Evolutionary conservation across 495 filamentous ascomycete species (phyloP).

Genomic region (Xylaria cubensis): DNA sequence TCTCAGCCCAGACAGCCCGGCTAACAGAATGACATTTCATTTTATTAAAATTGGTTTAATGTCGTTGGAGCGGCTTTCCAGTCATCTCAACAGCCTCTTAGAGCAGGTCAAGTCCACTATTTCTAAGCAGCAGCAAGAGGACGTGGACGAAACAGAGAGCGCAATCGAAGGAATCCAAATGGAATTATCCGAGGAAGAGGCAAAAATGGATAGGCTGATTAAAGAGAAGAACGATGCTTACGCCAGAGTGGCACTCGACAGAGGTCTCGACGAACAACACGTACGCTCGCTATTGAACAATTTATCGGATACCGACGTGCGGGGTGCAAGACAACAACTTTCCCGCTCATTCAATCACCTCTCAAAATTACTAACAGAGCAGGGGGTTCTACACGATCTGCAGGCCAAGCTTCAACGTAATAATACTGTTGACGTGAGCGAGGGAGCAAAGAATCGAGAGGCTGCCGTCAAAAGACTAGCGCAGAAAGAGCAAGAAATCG

Average conservation of each 20-base stretch:
- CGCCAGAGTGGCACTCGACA: background rate
- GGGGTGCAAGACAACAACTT: background rate
- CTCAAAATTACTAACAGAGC: conserved; percentile 12
- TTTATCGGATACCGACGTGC: background rate
- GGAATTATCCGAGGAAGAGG: background rate
- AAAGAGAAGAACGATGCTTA: conserved; percentile 4
- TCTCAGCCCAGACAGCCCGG: background rate
- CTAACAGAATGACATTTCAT: conserved; percentile 1
- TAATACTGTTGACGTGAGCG: background rate
- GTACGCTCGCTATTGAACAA: conserved; percentile 8
- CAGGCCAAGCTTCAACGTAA: conserved; percentile 16
- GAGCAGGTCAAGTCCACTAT: background rate
- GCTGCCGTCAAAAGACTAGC: conserved; percentile 6
- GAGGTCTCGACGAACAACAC: conserved; percentile 9
- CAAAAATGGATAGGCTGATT: background rate
- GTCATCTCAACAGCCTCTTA: background rate
- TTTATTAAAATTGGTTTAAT: conserved; percentile 9
- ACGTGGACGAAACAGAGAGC: background rate
- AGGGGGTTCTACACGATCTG: background rate
- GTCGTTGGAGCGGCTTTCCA: conserved; percentile 7
- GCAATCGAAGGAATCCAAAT: background rate
- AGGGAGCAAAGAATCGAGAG: background rate
- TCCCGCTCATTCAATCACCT: background rate
- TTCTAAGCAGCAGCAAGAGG: background rate
- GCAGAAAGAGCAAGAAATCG: conserved; percentile 12